Base-by-base conservation (phyloP, 345 rosid species). In the Kernera saxatilis region DNA sequence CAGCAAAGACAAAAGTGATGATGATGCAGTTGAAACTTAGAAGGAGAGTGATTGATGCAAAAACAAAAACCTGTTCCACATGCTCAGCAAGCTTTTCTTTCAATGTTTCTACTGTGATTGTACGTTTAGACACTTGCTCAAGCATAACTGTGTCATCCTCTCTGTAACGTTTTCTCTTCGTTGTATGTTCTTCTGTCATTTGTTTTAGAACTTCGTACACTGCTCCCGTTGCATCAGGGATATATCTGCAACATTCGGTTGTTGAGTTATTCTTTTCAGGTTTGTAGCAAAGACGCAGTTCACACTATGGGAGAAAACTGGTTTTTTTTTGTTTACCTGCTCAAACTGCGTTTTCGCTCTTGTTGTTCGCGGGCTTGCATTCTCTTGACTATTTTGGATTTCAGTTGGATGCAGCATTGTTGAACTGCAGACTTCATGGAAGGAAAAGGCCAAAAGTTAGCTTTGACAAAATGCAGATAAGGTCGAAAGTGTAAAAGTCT, bases 391-490 rank as follows among this genome's bases (percentile, higher is more conserved):
- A 93, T 91, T 82, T 93, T 93, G 52, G 86, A 81, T 80, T 91
- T 91, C 27, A 93, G 89, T 82, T 91, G 98, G 82, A 81, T 83
- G 86, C 98, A 93, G 79, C 98, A 93, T 72, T 93, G 97, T 79
- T 91, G 90, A 71, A 91, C 78, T 50, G 96, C 99, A 72, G 84
- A 82, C 99, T 93, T 83, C 18, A 78, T n/a, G 72, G 67, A 30
- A 3, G 32, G 6, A 70, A 41, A 37, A 40, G n/a, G 40, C 11
- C 51, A 11, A 70, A 64, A 32, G 36, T 76, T 64, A 56, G 67
- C 60, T 56, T 55, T 55, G 22, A 12, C 13, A 25, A 45, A 46
- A 29, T 63, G 37, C 2, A 9, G 41, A 63, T 39, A 29, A 48
- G 1, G 17, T 45, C 10, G 40, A 49, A 23, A 13, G 17, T 40